Evolutionary conservation across 163 green algal species (phyloP).

Genomic region (Prototheca cutis): DNA sequence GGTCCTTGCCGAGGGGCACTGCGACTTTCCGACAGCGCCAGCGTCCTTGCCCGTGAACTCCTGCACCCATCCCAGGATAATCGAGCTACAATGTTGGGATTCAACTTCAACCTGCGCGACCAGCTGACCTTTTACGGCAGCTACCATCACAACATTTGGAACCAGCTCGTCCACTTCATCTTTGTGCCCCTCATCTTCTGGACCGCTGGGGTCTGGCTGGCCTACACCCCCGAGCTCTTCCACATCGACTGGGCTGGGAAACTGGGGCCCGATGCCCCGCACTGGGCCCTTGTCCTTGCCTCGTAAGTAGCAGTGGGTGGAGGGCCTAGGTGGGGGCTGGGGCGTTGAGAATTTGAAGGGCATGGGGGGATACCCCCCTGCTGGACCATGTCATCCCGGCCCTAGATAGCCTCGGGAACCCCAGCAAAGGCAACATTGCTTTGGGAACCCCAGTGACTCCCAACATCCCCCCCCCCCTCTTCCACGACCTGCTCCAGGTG

Average conservation of each 20-base stretch:
- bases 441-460: not conserved
- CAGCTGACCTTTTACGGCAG: conserved; percentile 71
- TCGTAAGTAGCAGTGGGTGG: not conserved
- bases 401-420: not conserved
- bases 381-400: too few relatives aligned
- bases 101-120: conserved; percentile 50
- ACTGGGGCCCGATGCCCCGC: not conserved
- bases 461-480: too few relatives aligned
- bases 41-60: too few relatives aligned
- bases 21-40: too few relatives aligned
- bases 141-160: conserved; percentile 65
- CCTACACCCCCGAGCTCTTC: conserved; percentile 23
- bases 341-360: too few relatives aligned
- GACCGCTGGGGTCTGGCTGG: conserved; percentile 52
- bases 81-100: too few relatives aligned
- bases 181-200: conserved; percentile 77
- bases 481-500: too few relatives aligned
- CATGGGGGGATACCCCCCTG: too few relatives aligned
- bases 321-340: too few relatives aligned
- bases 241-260: conserved; percentile 5
- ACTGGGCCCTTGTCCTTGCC: not conserved
- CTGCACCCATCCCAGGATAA: too few relatives aligned
- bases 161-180: conserved; percentile 77
- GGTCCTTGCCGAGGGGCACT: too few relatives aligned
- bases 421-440: not conserved